phyloP scores from a whole-genome alignment of 495 filamentous ascomycete genomes.

The Bombardia bombarda region DNA sequence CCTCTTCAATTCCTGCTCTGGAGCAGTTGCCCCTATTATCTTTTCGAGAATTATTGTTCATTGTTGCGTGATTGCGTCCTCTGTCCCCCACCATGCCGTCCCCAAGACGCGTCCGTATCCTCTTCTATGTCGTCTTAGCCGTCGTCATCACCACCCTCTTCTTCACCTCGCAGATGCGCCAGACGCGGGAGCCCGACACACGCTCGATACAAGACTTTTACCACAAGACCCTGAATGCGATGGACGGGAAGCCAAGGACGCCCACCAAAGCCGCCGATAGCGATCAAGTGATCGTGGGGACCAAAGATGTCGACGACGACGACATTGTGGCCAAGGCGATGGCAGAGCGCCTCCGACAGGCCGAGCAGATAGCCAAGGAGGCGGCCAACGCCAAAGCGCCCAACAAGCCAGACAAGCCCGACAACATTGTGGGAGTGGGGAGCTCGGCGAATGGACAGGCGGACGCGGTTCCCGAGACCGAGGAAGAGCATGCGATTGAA shows the following conservation, averaged over 20 bases:
- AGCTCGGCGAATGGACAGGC: constrained; percentile 57
- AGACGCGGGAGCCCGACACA: constrained; percentile 24
- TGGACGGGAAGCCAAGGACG: constrained; percentile 28
- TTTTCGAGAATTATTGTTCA: not conserved
- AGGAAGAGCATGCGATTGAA: constrained; percentile 51
- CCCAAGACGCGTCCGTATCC: constrained; percentile 54
- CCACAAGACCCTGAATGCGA: constrained; percentile 43
- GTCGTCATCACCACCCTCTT: constrained; percentile 54
- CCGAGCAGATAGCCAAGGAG: constrained; percentile 50
- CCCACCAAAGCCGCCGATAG: constrained; percentile 3
- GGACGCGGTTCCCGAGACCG: constrained; percentile 38
- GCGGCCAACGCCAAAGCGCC: constrained; percentile 43
- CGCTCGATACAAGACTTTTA: constrained; percentile 44
- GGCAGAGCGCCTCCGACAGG: constrained; percentile 36
- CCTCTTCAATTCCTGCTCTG: too few species aligned
- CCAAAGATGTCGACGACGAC: constrained; percentile 36
- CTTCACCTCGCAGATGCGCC: constrained; percentile 42
- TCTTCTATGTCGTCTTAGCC: constrained; percentile 49
- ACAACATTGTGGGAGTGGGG: constrained; percentile 39
- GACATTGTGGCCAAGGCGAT: constrained; percentile 30
- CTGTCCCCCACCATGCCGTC: constrained; percentile 54
- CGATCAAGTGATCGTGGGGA: constrained; percentile 24
- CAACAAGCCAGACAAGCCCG: constrained; percentile 44
- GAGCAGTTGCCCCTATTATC: too few species aligned
- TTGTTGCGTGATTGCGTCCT: not conserved